Conservation (phyloP, 345 rosid species). For the Physaria fendleri region DNA sequence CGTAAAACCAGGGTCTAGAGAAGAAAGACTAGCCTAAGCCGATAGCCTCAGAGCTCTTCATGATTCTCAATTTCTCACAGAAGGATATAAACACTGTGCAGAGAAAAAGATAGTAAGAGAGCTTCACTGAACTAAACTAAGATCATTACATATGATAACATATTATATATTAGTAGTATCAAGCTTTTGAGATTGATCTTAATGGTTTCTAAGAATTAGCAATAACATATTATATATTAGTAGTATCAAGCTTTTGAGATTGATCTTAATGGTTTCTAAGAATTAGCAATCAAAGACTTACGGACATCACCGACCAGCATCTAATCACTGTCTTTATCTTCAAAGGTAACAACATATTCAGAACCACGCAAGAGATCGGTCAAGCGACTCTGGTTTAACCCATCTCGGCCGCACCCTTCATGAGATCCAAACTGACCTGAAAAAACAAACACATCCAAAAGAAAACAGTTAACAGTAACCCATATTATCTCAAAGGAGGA, state of each 20-base stretch:
- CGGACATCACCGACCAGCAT: constrained; percentile 89
- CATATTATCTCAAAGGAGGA: no score
- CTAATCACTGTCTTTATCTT: constrained; percentile 85
- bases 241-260: background rate
- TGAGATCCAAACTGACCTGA: constrained; percentile 58
- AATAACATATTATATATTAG: background rate
- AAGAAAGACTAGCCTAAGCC: constrained; percentile 46
- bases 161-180: background rate
- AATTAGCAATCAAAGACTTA: constrained; percentile 35
- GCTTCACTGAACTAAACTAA: background rate
- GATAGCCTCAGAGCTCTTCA: constrained; percentile 64
- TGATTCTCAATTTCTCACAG: constrained; percentile 64
- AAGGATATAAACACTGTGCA: constrained; percentile 64
- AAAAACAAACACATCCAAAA: background rate
- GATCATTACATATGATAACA: background rate
- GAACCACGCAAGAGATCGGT: constrained; percentile 64
- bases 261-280: background rate
- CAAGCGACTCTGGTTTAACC: constrained; percentile 42
- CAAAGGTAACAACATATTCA: constrained; percentile 69
- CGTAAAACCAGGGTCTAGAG: background rate
- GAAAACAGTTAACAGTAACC: no score
- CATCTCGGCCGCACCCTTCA: constrained; percentile 42
- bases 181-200: constrained; percentile 4
- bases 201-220: background rate
- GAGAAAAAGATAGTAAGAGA: constrained; percentile 3